phyloP scores from a whole-genome alignment of 352 stramenopile species.

The Phytopythium mirpurense region DNA sequence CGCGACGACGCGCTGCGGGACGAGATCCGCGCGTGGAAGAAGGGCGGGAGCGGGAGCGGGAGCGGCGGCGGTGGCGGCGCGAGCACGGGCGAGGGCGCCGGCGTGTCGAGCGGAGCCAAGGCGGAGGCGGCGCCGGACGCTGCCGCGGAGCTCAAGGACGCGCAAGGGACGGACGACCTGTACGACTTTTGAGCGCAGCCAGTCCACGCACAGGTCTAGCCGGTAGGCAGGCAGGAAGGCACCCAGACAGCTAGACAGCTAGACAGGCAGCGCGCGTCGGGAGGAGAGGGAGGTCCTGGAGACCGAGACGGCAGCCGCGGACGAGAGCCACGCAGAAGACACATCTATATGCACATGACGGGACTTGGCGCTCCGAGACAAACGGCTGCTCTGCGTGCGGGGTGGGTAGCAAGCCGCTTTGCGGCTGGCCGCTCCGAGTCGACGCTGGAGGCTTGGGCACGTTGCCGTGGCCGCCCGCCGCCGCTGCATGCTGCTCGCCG shows the following conservation, averaged over 20 bases:
- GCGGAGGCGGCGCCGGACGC: constrained; percentile 6
- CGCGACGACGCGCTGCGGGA: constrained; percentile 48
- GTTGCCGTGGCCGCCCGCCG: too few species aligned
- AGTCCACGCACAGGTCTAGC: background rate
- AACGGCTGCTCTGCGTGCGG: too few species aligned
- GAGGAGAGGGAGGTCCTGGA: too few species aligned
- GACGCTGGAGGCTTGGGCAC: too few species aligned
- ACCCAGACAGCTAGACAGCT: too few species aligned
- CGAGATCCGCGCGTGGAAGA: constrained; percentile 65
- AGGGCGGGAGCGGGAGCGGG: constrained; percentile 9
- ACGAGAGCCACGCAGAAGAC: background rate
- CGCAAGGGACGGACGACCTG: constrained; percentile 3
- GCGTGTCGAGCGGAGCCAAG: constrained; percentile 5
- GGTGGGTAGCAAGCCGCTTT: too few species aligned
- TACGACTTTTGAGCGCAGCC: constrained; percentile 9
- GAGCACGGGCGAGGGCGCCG: background rate
- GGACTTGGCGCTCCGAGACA: too few species aligned
- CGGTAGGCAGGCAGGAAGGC: background rate
- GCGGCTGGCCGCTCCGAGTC: too few species aligned
- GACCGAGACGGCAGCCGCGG: too few species aligned
- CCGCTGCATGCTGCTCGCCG: too few species aligned
- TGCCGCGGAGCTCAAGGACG: constrained; percentile 7
- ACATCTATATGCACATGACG: constrained; percentile 6
- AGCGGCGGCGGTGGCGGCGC: constrained; percentile 10
- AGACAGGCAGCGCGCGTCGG: too few species aligned